phyloP scores from a whole-genome alignment of 1,284 basidiomycete genomes.

The Anthracocystis panici-leucophaei region DNA sequence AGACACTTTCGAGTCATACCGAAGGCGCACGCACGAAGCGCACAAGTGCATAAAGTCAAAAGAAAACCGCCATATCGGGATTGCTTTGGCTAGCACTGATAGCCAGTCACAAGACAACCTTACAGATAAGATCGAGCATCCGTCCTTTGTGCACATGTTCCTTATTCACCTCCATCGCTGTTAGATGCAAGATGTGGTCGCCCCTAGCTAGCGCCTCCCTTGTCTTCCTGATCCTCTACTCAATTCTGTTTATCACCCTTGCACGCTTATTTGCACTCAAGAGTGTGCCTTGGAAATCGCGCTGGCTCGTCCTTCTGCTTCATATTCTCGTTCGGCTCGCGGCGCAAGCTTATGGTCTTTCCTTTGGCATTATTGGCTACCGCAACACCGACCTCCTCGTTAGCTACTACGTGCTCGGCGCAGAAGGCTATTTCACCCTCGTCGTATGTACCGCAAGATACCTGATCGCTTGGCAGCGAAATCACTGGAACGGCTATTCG shows the following conservation, averaged over 20 bases:
- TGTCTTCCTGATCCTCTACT: conserved; percentile 39
- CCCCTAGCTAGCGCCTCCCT: conserved; percentile 30
- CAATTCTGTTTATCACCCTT: conserved; percentile 12
- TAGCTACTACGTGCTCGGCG: conserved; percentile 52
- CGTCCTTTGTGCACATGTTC: too few species aligned
- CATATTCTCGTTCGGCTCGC: conserved; percentile 50
- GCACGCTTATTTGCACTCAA: background rate
- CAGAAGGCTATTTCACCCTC: conserved; percentile 57
- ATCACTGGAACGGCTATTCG: conserved; percentile 34
- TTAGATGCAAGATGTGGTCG: conserved; percentile 18
- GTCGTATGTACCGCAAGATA: conserved; percentile 52
- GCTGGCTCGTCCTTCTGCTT: conserved; percentile 43
- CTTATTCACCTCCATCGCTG: too few species aligned
- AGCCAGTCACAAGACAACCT: too few species aligned
- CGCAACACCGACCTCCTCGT: conserved; percentile 31
- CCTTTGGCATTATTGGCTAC: conserved; percentile 39
- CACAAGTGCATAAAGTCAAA: too few species aligned
- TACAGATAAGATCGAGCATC: too few species aligned
- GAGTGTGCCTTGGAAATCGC: conserved; percentile 15
- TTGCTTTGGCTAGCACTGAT: too few species aligned
- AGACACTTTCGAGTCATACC: too few species aligned
- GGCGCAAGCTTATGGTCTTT: conserved; percentile 41
- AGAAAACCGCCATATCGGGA: too few species aligned
- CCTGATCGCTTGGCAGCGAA: conserved; percentile 53
- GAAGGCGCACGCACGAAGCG: too few species aligned